Percentiles rank a stretch among this genome's conserved stretches.
These are phyloP conservation scores for Strobilomyces dryophilus DNA, from an alignment of 768 basidiomycete genomes.

Conservation along the genomic window DNA sequence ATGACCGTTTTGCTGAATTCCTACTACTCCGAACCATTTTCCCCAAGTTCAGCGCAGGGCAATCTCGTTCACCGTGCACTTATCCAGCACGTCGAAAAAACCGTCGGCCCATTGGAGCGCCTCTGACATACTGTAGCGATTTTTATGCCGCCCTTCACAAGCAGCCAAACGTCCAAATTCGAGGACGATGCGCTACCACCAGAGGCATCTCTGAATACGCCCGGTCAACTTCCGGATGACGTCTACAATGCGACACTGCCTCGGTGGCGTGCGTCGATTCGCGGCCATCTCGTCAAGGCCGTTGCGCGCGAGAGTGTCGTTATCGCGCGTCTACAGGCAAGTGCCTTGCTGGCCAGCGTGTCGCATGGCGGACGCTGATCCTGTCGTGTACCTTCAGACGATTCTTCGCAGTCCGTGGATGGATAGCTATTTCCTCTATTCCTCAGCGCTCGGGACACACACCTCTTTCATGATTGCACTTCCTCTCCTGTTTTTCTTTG, in stretches of 20 bases:
- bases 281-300: slow-evolving; percentile 47
- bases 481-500: slow-evolving; percentile 88
- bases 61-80: too few species aligned
- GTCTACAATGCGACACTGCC: slow-evolving; percentile 63
- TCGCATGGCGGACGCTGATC: slow-evolving; percentile 5
- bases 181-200: background rate
- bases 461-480: slow-evolving; percentile 92
- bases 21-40: too few species aligned
- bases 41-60: too few species aligned
- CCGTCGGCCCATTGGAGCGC: background rate
- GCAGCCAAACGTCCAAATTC: background rate
- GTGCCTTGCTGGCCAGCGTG: slow-evolving; percentile 3
- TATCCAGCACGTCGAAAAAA: background rate
- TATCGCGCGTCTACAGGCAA: slow-evolving; percentile 67
- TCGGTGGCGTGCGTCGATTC: slow-evolving; percentile 61
- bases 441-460: slow-evolving; percentile 77
- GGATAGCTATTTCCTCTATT: slow-evolving; percentile 81
- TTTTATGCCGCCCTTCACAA: slow-evolving; percentile 1
- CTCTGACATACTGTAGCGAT: background rate
- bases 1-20: background rate
- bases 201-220: slow-evolving; percentile 1
- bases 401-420: slow-evolving; percentile 60
- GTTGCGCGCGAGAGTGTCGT: slow-evolving; percentile 57
- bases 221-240: slow-evolving; percentile 33
- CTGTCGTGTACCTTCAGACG: slow-evolving; percentile 30